Evolutionary conservation across 1,284 basidiomycete genomes (phyloP).

Genomic region (Puccinia horiana): DNA sequence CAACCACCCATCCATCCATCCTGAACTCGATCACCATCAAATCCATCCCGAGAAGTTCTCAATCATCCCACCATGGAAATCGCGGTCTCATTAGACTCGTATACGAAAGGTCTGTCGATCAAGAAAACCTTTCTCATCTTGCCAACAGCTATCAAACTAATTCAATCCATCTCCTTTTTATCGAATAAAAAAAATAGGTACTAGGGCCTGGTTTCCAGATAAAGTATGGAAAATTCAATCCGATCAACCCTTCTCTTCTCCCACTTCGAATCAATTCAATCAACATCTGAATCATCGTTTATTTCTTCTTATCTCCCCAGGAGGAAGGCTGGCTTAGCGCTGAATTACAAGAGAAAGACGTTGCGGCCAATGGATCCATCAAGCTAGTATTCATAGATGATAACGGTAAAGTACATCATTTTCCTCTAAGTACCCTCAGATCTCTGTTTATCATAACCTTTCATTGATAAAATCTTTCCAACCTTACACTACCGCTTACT

Average conservation of each 20-base stretch:
- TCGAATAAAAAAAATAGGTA: conserved; percentile 52
- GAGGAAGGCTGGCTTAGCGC: conserved; percentile 89
- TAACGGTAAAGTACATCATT: conserved; percentile 72
- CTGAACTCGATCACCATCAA: not conserved
- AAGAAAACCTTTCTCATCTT: conserved; percentile 51
- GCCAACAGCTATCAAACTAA: conserved; percentile 52
- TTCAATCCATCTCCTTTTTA: not conserved
- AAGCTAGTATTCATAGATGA: conserved; percentile 79
- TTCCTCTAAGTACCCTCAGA: not conserved
- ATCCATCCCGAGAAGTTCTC: not conserved
- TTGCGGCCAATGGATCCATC: conserved; percentile 66
- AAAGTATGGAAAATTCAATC: conserved; percentile 60
- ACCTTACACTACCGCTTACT: not conserved
- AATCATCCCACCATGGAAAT: conserved; percentile 38
- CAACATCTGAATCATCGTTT: not conserved
- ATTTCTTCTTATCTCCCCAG: not conserved
- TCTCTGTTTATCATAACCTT: not conserved
- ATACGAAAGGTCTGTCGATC: conserved; percentile 48
- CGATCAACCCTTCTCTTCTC: not conserved
- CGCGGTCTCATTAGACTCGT: conserved; percentile 46
- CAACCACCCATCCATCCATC: no score
- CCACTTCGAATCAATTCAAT: not conserved
- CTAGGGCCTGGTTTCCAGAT: conserved; percentile 72
- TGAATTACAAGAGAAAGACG: conserved; percentile 67
- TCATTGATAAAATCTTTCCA: conserved; percentile 23